Base-by-base conservation (phyloP, 169 alveolate genomes). In the Blepharisma undulans region DNA sequence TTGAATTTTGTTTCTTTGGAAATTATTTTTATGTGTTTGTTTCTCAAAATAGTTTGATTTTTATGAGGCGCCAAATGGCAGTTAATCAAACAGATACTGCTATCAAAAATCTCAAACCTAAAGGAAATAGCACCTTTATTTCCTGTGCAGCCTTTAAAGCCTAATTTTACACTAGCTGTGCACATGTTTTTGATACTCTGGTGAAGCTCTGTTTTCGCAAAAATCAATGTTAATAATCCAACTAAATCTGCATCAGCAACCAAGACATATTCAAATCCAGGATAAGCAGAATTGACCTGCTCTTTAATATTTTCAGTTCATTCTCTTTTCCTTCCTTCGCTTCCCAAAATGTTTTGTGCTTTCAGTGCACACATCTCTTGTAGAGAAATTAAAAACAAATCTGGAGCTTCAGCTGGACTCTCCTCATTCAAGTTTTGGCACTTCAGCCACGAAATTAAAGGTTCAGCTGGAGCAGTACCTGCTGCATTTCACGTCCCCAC, bases 141-240 rank as follows among this genome's bases (percentile, higher is more conserved):
- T 16, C 94, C 95, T 3, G 79, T 33, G 19, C 79, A 71, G 2
- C 92, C 92, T 8, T 76, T 90, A 8, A 93, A 27, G 10, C 95
- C 95, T 27, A 97, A 95, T 94, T 97, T 97, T 32, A 96, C 95
- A 72, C 93, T 92, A 18, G 95, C 82, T 19, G 96, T 88, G 33
- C 92, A 94, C 18, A 97, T 94, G 61, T 93, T 93, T 79, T 93
- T 88, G 78, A 97, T 93, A 48, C 30, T 36, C 22, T 22, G 32
- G 21, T 59, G 22, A 21, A 21, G n/a, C n/a, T n/a, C n/a, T n/a
- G n/a, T n/a, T 59, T 59, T 82, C 10, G 16, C 29, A 22, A 82
- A 48, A 34, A 82, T 48, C 72, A 82, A 6, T 25, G 77, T 48
- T 19, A 36, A 33, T 14, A 82, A 22, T 10, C 89, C 89, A 18